Percentiles rank a stretch among this genome's conserved stretches.
Conservation (phyloP, 2,329 filamentous ascomycete species). For the Polytolypa hystricis region DNA sequence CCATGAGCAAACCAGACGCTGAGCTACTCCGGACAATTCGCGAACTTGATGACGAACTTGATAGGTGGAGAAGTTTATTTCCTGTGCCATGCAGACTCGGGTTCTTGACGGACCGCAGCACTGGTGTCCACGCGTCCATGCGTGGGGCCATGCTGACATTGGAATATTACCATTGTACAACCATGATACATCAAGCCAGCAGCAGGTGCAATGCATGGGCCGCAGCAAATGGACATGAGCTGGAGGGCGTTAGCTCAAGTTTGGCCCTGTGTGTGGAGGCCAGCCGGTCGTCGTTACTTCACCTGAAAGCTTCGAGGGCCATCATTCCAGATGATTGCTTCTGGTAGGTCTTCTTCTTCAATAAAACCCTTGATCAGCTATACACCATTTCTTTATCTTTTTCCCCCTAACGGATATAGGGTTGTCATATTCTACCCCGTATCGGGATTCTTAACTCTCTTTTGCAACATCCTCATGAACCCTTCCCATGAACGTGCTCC, state of each 20-base stretch:
- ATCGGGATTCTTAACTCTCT: conserved; percentile 43
- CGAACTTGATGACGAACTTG: conserved; percentile 46
- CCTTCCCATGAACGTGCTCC: conserved; percentile 35
- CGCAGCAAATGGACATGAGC: conserved; percentile 23
- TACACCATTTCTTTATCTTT: too few species aligned
- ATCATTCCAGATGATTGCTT: conserved; percentile 39
- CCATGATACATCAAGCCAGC: conserved; percentile 45
- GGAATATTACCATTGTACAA: conserved; percentile 47
- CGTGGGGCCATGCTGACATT: conserved; percentile 39
- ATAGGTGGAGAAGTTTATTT: conserved; percentile 43
- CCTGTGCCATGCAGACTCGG: conserved; percentile 36
- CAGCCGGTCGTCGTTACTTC: conserved; percentile 44
- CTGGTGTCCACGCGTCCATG: conserved; percentile 32
- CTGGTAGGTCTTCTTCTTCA: conserved; percentile 29
- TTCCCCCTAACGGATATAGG: too few species aligned
- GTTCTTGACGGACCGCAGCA: conserved; percentile 18
- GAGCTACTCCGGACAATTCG: conserved; percentile 45
- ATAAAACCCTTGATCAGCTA: too few species aligned
- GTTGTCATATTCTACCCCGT: conserved; percentile 47
- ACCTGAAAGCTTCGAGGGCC: conserved; percentile 34
- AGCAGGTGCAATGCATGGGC: conserved; percentile 39
- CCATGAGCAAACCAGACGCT: conserved; percentile 41
- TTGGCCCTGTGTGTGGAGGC: conserved; percentile 44
- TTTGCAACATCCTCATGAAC: conserved; percentile 43
- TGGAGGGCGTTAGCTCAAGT: conserved; percentile 42